Evolutionary conservation across 305 asterid species (phyloP).

Genomic region (Solanum hybrid): DNA sequence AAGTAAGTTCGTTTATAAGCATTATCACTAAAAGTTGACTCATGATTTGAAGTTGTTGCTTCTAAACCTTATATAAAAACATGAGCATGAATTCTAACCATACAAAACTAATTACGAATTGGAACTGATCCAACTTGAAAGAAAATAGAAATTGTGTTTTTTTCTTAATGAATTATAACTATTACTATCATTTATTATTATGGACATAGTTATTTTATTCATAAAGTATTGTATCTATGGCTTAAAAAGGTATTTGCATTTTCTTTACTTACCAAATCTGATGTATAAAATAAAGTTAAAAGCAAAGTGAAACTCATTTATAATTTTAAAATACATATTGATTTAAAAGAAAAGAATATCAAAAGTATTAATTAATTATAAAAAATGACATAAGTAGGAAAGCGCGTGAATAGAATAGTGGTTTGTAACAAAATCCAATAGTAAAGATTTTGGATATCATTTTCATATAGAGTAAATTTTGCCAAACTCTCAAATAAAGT

Average conservation of each 20-base stretch:
- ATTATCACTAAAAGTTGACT: not conserved
- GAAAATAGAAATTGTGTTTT: too few species aligned
- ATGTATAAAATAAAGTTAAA: not conserved
- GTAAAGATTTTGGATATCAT: not conserved
- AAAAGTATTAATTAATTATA: too few species aligned
- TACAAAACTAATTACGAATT: not conserved
- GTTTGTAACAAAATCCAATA: not conserved
- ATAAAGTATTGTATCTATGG: not conserved
- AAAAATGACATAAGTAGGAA: not conserved
- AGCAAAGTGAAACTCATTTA: not conserved
- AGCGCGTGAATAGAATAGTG: not conserved
- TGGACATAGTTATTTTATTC: not conserved
- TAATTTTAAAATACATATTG: not conserved
- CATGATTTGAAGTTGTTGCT: not conserved
- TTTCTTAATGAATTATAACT: not conserved
- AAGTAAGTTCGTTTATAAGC: not conserved
- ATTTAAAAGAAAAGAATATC: too few species aligned
- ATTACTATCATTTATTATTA: not conserved
- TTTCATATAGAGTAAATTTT: not conserved
- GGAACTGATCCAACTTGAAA: not conserved
- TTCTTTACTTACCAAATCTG: not conserved
- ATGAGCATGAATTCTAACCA: not conserved
- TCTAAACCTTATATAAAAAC: not conserved
- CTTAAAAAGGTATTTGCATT: not conserved
- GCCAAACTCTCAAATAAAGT: not conserved